phyloP scores from a whole-genome alignment of 805 yeast species.

The Wickerhamiella sergipiensis region DNA sequence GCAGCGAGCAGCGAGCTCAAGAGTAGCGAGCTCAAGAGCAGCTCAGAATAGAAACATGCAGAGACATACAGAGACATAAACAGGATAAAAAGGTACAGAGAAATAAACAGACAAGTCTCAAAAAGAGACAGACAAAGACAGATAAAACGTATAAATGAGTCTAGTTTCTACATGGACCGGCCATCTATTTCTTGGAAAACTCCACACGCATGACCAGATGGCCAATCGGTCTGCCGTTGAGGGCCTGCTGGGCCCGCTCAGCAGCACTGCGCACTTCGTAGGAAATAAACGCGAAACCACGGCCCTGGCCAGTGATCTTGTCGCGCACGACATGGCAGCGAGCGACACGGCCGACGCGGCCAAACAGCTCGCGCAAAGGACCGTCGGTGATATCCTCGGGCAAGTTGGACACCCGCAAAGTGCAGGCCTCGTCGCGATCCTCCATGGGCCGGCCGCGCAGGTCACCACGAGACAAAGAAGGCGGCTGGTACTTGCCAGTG shows the following conservation, averaged over 20 bases:
- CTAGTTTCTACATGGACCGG: neutral
- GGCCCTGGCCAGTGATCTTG: slow-evolving; percentile 84
- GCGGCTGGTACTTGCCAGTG: slow-evolving; percentile 39
- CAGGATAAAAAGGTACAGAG: too few species aligned
- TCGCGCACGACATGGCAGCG: slow-evolving; percentile 79
- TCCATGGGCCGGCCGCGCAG: slow-evolving; percentile 21
- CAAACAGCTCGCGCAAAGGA: slow-evolving; percentile 59
- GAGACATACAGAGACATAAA: too few species aligned
- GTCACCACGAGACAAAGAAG: slow-evolving; percentile 39
- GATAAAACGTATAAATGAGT: too few species aligned
- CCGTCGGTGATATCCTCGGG: slow-evolving; percentile 75
- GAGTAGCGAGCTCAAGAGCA: too few species aligned
- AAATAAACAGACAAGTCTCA: too few species aligned
- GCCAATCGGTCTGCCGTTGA: slow-evolving; percentile 88
- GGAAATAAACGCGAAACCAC: slow-evolving; percentile 91
- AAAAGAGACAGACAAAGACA: too few species aligned
- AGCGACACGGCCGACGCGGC: slow-evolving; percentile 46
- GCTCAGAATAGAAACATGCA: too few species aligned
- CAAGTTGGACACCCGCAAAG: slow-evolving; percentile 83
- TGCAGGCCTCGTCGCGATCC: slow-evolving; percentile 73
- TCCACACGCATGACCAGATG: slow-evolving; percentile 55
- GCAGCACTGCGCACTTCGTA: slow-evolving; percentile 49
- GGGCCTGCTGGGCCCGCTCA: slow-evolving; percentile 55
- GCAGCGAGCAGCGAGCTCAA: too few species aligned
- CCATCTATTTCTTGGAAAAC: slow-evolving; percentile 22